Evolutionary conservation across 306 rosid species (phyloP).

Genomic region (Styphnolobium japonicum): DNA sequence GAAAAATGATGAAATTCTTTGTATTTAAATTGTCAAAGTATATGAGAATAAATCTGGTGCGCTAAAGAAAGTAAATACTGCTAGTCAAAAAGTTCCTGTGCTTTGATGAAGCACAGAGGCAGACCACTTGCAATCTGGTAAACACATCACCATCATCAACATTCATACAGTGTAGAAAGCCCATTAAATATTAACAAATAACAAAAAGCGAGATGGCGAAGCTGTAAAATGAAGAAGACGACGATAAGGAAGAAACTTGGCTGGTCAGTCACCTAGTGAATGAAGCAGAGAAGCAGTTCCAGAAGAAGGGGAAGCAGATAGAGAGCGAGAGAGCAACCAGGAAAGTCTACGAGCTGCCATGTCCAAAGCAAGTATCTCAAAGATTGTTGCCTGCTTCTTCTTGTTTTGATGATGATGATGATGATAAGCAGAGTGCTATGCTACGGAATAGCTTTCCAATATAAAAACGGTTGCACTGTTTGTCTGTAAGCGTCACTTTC

Average conservation of each 20-base stretch:
- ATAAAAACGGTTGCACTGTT: background rate
- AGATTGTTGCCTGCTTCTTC: background rate
- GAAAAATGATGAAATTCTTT: background rate
- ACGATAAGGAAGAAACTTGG: background rate
- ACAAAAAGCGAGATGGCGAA: background rate
- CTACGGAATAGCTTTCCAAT: background rate
- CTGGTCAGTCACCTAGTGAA: conserved; percentile 49
- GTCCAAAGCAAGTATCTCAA: conserved; percentile 14
- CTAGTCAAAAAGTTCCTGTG: background rate
- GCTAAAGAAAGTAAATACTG: background rate
- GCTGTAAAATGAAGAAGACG: background rate
- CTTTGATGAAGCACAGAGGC: background rate
- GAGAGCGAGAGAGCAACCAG: conserved; percentile 54
- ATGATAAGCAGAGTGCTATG: background rate
- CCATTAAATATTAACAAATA: background rate
- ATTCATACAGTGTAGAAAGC: background rate
- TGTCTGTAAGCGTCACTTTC: background rate
- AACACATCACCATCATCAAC: background rate
- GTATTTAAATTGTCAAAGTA: background rate
- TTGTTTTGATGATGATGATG: background rate
- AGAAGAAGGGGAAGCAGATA: conserved; percentile 35
- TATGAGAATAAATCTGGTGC: background rate
- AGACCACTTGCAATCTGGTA: background rate
- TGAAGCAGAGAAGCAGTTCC: conserved; percentile 54
- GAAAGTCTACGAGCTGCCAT: conserved; percentile 81